Evolutionary conservation across 768 basidiomycete species (phyloP).

Genomic region (Rubroboletus satanas): DNA sequence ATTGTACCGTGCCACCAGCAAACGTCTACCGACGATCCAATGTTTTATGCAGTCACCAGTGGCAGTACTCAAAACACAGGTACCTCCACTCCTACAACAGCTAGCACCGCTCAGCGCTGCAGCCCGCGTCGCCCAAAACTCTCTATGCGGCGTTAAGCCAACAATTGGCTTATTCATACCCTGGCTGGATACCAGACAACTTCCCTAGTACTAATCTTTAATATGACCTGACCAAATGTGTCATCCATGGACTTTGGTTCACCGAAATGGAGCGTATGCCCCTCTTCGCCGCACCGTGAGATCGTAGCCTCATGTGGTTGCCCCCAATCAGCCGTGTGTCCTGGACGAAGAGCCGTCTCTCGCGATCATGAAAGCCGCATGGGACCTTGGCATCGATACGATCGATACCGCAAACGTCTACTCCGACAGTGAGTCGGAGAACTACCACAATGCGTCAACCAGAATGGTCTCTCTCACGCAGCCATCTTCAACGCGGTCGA

Average conservation of each 20-base stretch:
- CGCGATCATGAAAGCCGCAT: slow-evolving; percentile 36
- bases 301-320: neutral
- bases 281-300: neutral
- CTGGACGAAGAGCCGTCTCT: slow-evolving; percentile 26
- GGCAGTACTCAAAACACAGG: neutral
- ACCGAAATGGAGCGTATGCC: slow-evolving; percentile 23
- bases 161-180: neutral
- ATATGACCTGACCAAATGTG: neutral
- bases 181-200: neutral
- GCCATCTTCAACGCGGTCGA: slow-evolving; percentile 37
- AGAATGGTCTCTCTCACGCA: slow-evolving; percentile 31
- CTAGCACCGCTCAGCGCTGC: neutral
- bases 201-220: neutral
- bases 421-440: neutral
- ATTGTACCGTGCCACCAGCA: no score
- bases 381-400: slow-evolving; percentile 37
- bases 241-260: slow-evolving; percentile 23
- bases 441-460: slow-evolving; percentile 30
- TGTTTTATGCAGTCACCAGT: neutral
- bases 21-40: neutral
- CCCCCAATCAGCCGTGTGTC: slow-evolving; percentile 21
- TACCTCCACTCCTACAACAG: neutral
- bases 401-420: slow-evolving; percentile 35
- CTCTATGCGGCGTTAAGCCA: neutral
- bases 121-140: neutral